Percentiles rank a stretch among this genome's conserved stretches.
These are phyloP conservation scores for Nitzschia sp. DNA, from an alignment of 108 stramenopile genomes.

Conservation along the genomic window DNA sequence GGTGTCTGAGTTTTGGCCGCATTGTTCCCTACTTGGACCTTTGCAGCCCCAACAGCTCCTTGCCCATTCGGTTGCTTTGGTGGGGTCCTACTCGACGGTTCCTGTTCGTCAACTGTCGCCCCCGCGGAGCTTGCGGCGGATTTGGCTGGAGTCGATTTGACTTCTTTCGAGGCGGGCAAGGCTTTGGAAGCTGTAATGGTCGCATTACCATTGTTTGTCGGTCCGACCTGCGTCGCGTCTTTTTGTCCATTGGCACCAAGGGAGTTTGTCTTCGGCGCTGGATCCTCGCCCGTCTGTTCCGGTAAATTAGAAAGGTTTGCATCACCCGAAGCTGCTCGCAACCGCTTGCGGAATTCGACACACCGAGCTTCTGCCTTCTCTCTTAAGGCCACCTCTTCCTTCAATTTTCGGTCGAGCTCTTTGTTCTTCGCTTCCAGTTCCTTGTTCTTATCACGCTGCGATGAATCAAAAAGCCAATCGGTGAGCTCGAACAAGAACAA, in stretches of 20 bases:
- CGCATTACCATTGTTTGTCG: neutral
- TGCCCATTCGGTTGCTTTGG: no score
- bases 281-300: no score
- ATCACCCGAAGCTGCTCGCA: slow-evolving; percentile 27
- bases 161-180: neutral
- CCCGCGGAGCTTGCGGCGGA: neutral
- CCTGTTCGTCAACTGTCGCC: neutral
- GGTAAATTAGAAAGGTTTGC: no score
- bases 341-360: slow-evolving; percentile 37
- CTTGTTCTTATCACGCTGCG: slow-evolving; percentile 78
- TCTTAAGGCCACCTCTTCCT: slow-evolving; percentile 58
- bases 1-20: neutral
- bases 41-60: neutral
- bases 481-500: neutral
- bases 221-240: neutral
- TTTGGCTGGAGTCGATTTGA: neutral
- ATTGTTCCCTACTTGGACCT: neutral
- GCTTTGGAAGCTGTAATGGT: neutral
- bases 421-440: slow-evolving; percentile 72
- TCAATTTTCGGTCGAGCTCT: slow-evolving; percentile 63
- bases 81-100: no score
- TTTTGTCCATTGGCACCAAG: neutral
- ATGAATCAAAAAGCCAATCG: neutral
- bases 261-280: no score
- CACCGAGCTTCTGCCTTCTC: slow-evolving; percentile 56